phyloP scores from a whole-genome alignment of 192 early-diverging fungal genomes.

The Spizellomyces punctatus region DNA sequence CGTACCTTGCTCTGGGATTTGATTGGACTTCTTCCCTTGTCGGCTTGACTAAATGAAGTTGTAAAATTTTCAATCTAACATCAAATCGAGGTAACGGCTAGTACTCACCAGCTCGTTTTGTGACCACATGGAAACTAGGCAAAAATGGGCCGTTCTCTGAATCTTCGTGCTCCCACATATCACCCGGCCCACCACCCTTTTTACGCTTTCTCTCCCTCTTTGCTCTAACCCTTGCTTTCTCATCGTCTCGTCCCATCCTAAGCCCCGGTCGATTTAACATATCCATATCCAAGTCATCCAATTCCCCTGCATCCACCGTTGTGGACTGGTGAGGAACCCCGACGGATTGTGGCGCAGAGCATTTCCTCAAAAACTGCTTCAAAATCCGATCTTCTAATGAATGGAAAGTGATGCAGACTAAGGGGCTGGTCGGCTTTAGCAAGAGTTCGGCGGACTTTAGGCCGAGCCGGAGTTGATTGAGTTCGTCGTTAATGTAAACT shows the following conservation, averaged over 20 bases:
- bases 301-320: background rate
- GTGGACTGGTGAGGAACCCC: too few species aligned
- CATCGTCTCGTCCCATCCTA: constrained; percentile 1
- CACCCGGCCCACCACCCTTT: constrained; percentile 1
- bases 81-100: too few species aligned
- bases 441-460: constrained; percentile 55
- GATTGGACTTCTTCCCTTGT: constrained; percentile 47
- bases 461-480: constrained; percentile 58
- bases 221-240: constrained; percentile 6
- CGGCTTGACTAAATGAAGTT: constrained; percentile 43
- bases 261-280: background rate
- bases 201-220: constrained; percentile 15
- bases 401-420: constrained; percentile 73
- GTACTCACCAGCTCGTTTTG: constrained; percentile 18
- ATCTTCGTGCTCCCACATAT: background rate
- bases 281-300: constrained; percentile 11
- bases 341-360: constrained; percentile 18
- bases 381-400: constrained; percentile 75
- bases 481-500: constrained; percentile 75
- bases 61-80: too few species aligned
- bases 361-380: constrained; percentile 58
- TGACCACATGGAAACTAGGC: constrained; percentile 1
- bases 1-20: constrained; percentile 63
- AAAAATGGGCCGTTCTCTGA: too few species aligned
- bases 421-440: constrained; percentile 52